These are phyloP conservation scores for Jatropha podagrica DNA, from an alignment of 441 rosid genomes.

Conservation along the genomic window DNA sequence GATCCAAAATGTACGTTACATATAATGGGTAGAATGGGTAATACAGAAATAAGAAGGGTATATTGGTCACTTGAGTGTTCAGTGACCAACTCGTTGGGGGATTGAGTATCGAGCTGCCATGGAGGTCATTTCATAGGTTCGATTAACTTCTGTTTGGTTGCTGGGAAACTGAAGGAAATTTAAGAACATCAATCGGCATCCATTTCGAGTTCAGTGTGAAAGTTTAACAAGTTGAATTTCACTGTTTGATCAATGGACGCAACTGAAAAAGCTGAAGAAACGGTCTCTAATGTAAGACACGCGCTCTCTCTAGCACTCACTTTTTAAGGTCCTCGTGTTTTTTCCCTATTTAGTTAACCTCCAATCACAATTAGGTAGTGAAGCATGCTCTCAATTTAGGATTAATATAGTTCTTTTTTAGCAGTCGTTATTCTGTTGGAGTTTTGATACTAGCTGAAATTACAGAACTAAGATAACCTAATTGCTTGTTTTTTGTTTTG, in stretches of 20 bases:
- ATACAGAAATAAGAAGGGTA: not conserved
- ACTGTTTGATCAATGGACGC: slow-evolving; percentile 43
- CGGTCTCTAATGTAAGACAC: slow-evolving; percentile 39
- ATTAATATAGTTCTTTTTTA: not conserved
- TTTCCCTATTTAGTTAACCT: not conserved
- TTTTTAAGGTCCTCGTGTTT: not conserved
- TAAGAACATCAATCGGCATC: not conserved
- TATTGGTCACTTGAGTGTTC: not conserved
- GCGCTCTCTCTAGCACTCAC: not conserved
- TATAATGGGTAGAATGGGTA: not conserved
- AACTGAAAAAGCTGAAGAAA: slow-evolving; percentile 38
- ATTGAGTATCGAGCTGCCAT: too few relatives aligned
- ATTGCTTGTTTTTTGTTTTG: not conserved
- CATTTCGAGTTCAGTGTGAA: not conserved
- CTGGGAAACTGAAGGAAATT: slow-evolving; percentile 14
- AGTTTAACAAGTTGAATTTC: not conserved
- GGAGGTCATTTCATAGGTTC: not conserved
- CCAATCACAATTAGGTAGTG: not conserved
- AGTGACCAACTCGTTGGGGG: not conserved
- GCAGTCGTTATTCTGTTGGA: not conserved
- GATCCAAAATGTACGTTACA: too few relatives aligned
- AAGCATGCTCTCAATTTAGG: not conserved
- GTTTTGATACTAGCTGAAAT: not conserved
- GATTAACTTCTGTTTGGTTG: slow-evolving; percentile 10
- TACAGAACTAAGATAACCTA: not conserved